Conservation (phyloP, 1,284 basidiomycete genomes). For the Pseudozyma tsukubaensis region DNA sequence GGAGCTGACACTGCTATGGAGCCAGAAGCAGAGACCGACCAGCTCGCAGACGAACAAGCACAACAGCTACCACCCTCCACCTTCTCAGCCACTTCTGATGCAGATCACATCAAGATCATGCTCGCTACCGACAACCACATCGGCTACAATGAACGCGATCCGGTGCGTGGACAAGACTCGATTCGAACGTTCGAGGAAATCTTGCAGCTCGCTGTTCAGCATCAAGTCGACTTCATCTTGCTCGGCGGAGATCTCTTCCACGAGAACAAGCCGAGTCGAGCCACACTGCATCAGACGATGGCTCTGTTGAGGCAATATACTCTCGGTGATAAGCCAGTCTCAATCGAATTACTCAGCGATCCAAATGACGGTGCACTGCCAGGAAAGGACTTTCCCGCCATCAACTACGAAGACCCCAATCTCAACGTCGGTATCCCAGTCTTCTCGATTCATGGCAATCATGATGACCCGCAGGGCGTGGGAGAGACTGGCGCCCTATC, state of each 20-base stretch:
- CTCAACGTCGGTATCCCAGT: conserved; percentile 93
- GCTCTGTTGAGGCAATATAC: conserved; percentile 91
- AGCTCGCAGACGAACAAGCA: conserved; percentile 14
- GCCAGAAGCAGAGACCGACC: conserved; percentile 6
- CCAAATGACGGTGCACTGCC: conserved; percentile 77
- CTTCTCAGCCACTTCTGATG: conserved; percentile 32
- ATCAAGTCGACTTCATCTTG: conserved; percentile 75
- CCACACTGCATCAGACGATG: conserved; percentile 79
- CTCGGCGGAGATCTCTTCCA: conserved; percentile 97
- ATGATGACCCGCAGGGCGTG: conserved; percentile 97
- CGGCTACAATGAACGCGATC: conserved; percentile 93
- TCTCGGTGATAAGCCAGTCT: conserved; percentile 85
- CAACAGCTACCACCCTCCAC: conserved; percentile 25
- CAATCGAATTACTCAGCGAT: conserved; percentile 90
- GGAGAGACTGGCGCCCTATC: conserved; percentile 88
- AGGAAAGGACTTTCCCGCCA: conserved; percentile 78
- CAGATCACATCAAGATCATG: conserved; percentile 58
- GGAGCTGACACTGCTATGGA: conserved; percentile 5
- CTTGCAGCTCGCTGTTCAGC: conserved; percentile 85
- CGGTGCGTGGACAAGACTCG: conserved; percentile 91
- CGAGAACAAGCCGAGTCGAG: conserved; percentile 92
- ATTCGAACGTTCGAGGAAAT: conserved; percentile 96
- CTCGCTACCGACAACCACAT: conserved; percentile 72
- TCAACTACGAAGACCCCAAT: conserved; percentile 98
- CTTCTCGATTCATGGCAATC: conserved; percentile 99